phyloP scores from a whole-genome alignment of 1,284 basidiomycete genomes.

The Irpex rosettiformis region DNA sequence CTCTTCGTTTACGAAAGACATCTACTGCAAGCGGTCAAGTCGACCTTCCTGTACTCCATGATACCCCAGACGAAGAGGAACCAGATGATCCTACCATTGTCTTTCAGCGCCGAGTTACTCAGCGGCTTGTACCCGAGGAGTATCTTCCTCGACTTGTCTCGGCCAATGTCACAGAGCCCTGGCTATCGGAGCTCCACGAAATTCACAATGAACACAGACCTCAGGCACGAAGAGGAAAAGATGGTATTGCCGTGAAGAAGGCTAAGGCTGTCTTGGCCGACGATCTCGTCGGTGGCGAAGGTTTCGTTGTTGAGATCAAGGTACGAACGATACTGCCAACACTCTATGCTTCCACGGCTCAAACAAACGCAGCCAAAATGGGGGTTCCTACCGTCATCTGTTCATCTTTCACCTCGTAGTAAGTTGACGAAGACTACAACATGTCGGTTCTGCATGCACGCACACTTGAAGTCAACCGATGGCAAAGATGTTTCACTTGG shows the following conservation, averaged over 20 bases:
- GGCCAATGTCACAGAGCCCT: constrained; percentile 51
- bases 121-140: constrained; percentile 52
- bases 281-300: constrained; percentile 62
- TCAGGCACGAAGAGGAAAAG: constrained; percentile 45
- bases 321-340: constrained; percentile 35
- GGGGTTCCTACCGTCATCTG: constrained; percentile 76
- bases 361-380: constrained; percentile 78
- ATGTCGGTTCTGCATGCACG: constrained; percentile 89
- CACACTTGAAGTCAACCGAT: constrained; percentile 45
- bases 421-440: constrained; percentile 60
- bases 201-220: constrained; percentile 53
- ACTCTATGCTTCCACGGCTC: background rate
- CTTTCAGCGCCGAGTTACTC: constrained; percentile 61
- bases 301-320: constrained; percentile 85
- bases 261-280: constrained; percentile 67
- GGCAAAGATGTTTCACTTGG: constrained; percentile 39
- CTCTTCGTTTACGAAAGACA: constrained; percentile 73
- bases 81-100: constrained; percentile 57
- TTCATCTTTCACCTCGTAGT: constrained; percentile 56
- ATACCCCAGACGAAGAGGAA: constrained; percentile 32
- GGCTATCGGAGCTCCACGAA: constrained; percentile 55
- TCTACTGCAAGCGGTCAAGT: background rate
- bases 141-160: constrained; percentile 56
- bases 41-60: constrained; percentile 11
- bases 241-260: constrained; percentile 54